Conservation (phyloP, 345 rosid genomes). For the Boechera stricta region DNA sequence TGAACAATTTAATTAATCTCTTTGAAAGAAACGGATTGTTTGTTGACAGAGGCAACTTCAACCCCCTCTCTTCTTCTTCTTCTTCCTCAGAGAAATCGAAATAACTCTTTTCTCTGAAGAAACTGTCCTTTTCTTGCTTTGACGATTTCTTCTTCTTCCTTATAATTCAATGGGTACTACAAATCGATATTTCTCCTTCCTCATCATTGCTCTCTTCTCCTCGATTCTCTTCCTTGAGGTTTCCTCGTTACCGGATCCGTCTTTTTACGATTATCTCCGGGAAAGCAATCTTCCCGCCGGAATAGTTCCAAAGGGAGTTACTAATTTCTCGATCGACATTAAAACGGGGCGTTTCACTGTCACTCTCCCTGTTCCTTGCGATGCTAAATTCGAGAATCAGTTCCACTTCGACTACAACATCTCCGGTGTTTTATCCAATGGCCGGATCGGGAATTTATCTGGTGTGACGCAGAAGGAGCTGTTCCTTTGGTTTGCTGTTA, state of each 20-base stretch:
- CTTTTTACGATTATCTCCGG: slow-evolving; percentile 58
- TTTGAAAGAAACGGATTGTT: slow-evolving; percentile 21
- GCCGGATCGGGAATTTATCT: slow-evolving; percentile 68
- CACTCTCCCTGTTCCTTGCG: slow-evolving; percentile 67
- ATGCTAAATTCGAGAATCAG: slow-evolving; percentile 81
- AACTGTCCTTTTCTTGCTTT: neutral
- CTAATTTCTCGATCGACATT: slow-evolving; percentile 57
- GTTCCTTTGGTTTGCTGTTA: slow-evolving; percentile 85
- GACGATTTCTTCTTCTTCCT: neutral
- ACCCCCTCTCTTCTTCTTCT: slow-evolving; percentile 18
- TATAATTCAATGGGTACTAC: slow-evolving; percentile 19
- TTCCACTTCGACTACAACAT: slow-evolving; percentile 79
- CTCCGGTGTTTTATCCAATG: slow-evolving; percentile 62
- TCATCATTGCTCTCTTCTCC: slow-evolving; percentile 12
- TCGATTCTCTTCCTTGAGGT: slow-evolving; percentile 14
- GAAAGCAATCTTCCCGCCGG: slow-evolving; percentile 74
- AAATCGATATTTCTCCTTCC: slow-evolving; percentile 9
- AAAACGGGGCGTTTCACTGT: slow-evolving; percentile 63
- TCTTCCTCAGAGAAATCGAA: neutral
- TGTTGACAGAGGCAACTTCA: slow-evolving; percentile 7
- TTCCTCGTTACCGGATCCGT: slow-evolving; percentile 36
- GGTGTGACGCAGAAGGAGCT: slow-evolving; percentile 82
- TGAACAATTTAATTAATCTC: neutral
- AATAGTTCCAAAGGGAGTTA: slow-evolving; percentile 74
- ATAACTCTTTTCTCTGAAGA: neutral